These are phyloP conservation scores for Xylaria curta DNA, from an alignment of 495 filamentous ascomycete genomes.

Conservation along the genomic window DNA sequence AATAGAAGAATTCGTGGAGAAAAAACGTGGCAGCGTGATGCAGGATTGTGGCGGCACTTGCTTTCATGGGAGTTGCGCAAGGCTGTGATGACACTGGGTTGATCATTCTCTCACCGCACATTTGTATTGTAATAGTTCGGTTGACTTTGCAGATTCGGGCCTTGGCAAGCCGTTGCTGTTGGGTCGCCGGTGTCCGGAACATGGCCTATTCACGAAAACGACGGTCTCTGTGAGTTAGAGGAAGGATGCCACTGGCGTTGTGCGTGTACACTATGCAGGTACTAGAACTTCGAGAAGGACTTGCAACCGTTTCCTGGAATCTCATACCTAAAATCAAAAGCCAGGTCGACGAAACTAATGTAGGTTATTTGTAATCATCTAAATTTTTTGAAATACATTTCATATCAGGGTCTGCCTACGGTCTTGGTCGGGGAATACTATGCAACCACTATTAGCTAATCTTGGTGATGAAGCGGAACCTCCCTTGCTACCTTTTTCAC, in stretches of 20 bases:
- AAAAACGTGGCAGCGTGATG: not conserved
- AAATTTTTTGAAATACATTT: not conserved
- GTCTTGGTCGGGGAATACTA: not conserved
- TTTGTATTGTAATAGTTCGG: not conserved
- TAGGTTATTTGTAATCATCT: not conserved
- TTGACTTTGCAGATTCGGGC: not conserved
- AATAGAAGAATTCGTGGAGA: not conserved
- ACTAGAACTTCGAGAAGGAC: not conserved
- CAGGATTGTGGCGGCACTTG: not conserved
- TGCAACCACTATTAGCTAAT: not conserved
- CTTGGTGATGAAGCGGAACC: not conserved
- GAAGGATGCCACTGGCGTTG: not conserved
- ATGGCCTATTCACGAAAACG: not conserved
- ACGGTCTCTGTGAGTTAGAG: not conserved
- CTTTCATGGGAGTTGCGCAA: not conserved
- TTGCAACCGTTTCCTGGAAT: not conserved
- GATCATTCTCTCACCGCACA: not conserved
- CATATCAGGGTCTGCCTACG: not conserved
- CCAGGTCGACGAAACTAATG: not conserved
- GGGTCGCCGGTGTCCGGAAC: slow-evolving; percentile 1
- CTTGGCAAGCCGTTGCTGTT: not conserved
- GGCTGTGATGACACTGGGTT: not conserved
- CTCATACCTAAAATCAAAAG: not conserved
- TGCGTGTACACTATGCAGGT: not conserved
- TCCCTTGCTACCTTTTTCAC: not conserved